Conservation (phyloP, 2,329 filamentous ascomycete genomes). For the Plectosphaerella sp. region DNA sequence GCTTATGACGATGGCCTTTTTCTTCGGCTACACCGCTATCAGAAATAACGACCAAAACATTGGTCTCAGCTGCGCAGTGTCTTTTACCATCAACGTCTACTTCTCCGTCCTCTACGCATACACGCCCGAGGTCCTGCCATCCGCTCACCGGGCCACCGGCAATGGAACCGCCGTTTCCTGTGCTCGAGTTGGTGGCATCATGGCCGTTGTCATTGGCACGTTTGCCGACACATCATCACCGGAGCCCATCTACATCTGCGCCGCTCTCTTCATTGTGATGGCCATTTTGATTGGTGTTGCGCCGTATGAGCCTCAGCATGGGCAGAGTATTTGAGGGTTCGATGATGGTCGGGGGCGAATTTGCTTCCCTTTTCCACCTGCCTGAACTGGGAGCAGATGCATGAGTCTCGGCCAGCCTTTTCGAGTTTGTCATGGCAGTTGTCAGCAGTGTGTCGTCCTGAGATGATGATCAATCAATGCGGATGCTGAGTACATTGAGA, state of each 20-base stretch:
- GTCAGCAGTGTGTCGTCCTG: no score
- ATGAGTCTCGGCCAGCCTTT: no score
- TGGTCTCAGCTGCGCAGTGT: constrained; percentile 36
- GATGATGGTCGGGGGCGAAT: no score
- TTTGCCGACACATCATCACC: constrained; percentile 54
- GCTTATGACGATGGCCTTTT: constrained; percentile 37
- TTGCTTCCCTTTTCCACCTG: no score
- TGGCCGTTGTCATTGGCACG: constrained; percentile 64
- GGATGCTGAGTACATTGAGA: no score
- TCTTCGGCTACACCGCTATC: constrained; percentile 39
- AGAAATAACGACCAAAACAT: constrained; percentile 30
- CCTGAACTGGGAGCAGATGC: no score
- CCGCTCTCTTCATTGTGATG: constrained; percentile 58
- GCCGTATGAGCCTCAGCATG: constrained; percentile 57
- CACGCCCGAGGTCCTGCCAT: constrained; percentile 57
- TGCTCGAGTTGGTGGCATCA: constrained; percentile 70
- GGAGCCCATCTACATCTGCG: constrained; percentile 64
- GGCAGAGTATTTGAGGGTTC: background rate
- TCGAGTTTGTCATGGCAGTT: no score
- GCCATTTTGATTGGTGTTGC: constrained; percentile 51
- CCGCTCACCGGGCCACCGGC: constrained; percentile 67
- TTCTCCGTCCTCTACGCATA: constrained; percentile 36
- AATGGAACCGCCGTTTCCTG: constrained; percentile 67
- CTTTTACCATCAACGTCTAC: constrained; percentile 18
- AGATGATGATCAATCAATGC: no score